Percentiles rank a stretch among this genome's conserved stretches.
phyloP scores from a whole-genome alignment of 768 basidiomycete species.

The Suillus subaureus region DNA sequence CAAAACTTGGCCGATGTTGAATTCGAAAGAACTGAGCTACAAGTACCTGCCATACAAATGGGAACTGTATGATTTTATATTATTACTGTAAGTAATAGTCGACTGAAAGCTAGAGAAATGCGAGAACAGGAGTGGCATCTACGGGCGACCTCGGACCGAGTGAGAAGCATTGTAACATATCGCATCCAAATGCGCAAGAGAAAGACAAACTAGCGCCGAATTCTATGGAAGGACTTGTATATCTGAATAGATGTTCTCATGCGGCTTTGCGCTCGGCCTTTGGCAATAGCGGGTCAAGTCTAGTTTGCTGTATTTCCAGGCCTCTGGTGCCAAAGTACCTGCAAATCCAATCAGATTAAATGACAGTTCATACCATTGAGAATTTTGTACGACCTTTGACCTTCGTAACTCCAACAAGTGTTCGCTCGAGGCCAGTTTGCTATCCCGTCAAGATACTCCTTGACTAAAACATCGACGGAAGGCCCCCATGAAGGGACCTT shows the following conservation, averaged over 20 bases:
- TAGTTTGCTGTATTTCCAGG: slow-evolving; percentile 22
- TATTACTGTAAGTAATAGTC: not conserved
- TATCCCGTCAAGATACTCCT: slow-evolving; percentile 26
- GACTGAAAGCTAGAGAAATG: not conserved
- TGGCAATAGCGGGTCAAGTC: slow-evolving; percentile 14
- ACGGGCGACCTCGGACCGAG: not conserved
- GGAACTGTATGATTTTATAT: not conserved
- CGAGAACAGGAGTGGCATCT: not conserved
- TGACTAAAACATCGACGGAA: slow-evolving; percentile 26
- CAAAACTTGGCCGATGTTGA: not conserved
- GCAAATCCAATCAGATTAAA: not conserved
- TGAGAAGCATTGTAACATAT: not conserved
- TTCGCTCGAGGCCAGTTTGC: slow-evolving; percentile 30
- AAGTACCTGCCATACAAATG: not conserved
- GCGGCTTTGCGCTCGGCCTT: not conserved
- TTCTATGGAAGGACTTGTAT: not conserved
- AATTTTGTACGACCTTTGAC: not conserved
- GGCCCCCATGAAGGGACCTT: slow-evolving; percentile 31
- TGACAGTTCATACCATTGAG: no score
- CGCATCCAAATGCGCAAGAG: not conserved
- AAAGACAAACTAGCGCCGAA: not conserved
- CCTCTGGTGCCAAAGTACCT: slow-evolving; percentile 35
- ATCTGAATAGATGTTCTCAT: not conserved
- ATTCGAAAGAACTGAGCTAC: not conserved
- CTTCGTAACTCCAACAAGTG: slow-evolving; percentile 34